phyloP scores from a whole-genome alignment of 2,329 filamentous ascomycete genomes.

The Epichloe scottii region DNA sequence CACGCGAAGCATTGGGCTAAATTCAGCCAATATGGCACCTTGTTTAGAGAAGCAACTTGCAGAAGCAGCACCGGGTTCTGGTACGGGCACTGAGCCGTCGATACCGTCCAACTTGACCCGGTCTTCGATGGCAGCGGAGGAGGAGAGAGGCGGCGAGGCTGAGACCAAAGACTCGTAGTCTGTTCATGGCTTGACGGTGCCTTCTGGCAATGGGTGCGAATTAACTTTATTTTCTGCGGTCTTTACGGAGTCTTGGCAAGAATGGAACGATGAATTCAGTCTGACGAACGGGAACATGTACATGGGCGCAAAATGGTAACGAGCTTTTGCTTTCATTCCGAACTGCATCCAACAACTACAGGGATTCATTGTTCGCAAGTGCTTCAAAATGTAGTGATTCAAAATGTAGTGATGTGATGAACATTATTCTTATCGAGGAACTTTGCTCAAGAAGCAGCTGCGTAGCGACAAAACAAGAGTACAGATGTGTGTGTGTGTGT shows the following conservation, averaged over 20 bases:
- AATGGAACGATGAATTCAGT: neutral
- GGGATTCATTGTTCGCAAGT: no score
- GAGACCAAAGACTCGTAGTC: slow-evolving; percentile 9
- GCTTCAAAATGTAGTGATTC: no score
- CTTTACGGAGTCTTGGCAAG: neutral
- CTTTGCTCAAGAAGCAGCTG: no score
- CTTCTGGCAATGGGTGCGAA: neutral
- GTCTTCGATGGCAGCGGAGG: slow-evolving; percentile 31
- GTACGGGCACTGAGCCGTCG: slow-evolving; percentile 30
- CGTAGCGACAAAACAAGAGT: no score
- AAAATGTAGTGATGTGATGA: no score
- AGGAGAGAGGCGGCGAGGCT: slow-evolving; percentile 14
- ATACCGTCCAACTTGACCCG: slow-evolving; percentile 36
- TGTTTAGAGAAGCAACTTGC: slow-evolving; percentile 37
- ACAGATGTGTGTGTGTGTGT: no score
- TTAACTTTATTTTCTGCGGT: neutral
- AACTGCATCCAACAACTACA: no score
- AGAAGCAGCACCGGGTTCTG: slow-evolving; percentile 24
- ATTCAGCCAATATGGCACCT: neutral
- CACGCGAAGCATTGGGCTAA: neutral
- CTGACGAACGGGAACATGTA: neutral
- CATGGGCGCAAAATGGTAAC: neutral
- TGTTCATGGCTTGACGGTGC: neutral
- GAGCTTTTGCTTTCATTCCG: neutral
- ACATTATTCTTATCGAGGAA: no score